phyloP scores from a whole-genome alignment of 176 grass and related monocot genomes.

The Eragrostis curvula region DNA sequence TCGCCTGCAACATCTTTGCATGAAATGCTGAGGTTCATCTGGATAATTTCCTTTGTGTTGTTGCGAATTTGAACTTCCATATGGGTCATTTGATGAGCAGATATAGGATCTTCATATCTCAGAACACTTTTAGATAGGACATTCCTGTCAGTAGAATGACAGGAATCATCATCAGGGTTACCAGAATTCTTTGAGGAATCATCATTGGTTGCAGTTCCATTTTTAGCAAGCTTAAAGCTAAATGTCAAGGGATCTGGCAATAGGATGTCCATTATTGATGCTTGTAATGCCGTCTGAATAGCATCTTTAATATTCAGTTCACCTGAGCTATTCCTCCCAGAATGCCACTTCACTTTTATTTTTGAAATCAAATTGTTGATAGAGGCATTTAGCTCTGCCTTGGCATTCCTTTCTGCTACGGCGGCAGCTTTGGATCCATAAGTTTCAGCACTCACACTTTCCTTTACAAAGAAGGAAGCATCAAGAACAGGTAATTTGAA shows the following conservation, averaged over 20 bases:
- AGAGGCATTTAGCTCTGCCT: slow-evolving; percentile 87
- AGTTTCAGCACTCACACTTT: slow-evolving; percentile 52
- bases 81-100: slow-evolving; percentile 82
- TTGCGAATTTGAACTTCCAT: slow-evolving; percentile 88
- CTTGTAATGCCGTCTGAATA: slow-evolving; percentile 86
- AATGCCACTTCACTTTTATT: slow-evolving; percentile 98
- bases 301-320: slow-evolving; percentile 98
- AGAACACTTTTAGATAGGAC: slow-evolving; percentile 31
- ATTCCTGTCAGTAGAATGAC: slow-evolving; percentile 20
- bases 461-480: slow-evolving; percentile 77
- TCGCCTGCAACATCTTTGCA: slow-evolving; percentile 95
- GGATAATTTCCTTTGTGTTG: slow-evolving; percentile 93
- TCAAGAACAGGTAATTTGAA: slow-evolving; percentile 98
- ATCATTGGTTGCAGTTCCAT: slow-evolving; percentile 28
- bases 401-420: slow-evolving; percentile 82
- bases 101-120: slow-evolving; percentile 65
- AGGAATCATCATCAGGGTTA: slow-evolving; percentile 15
- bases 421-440: slow-evolving; percentile 48
- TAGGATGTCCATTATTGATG: slow-evolving; percentile 92
- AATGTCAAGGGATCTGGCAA: slow-evolving; percentile 94
- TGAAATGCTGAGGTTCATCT: slow-evolving; percentile 79
- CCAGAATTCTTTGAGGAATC: slow-evolving; percentile 29
- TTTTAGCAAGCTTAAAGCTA: slow-evolving; percentile 75
- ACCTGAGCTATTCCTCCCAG: slow-evolving; percentile 92
- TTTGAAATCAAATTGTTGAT: slow-evolving; percentile 95